A percentile compares a stretch with the other conserved stretches of the same genome.
Conservation (phyloP, 2,329 filamentous ascomycete species). For the Alternaria atra region DNA sequence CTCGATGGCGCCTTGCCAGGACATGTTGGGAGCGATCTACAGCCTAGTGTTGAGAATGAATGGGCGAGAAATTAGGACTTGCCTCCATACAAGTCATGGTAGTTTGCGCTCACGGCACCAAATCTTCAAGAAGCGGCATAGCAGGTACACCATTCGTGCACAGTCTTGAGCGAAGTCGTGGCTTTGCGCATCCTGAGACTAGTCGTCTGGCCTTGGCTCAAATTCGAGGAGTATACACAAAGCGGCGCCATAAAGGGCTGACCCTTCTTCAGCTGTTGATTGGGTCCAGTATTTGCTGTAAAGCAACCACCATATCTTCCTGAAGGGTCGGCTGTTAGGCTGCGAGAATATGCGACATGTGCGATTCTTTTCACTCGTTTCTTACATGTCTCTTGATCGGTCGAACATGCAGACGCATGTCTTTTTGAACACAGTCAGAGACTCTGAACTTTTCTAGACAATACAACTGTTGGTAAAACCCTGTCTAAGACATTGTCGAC, state of each 20-base stretch:
- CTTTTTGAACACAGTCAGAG: neutral
- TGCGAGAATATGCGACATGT: neutral
- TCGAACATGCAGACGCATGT: too few species aligned
- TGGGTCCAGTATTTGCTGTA: neutral
- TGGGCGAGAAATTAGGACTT: slow-evolving; percentile 29
- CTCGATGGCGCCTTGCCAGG: slow-evolving; percentile 30
- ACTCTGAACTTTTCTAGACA: neutral
- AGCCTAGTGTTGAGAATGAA: slow-evolving; percentile 36
- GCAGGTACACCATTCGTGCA: neutral
- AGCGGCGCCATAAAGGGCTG: neutral
- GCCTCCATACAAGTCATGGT: fast-evolving
- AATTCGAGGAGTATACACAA: neutral
- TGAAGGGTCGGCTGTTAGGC: neutral
- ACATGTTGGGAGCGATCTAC: slow-evolving; percentile 25
- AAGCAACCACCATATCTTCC: neutral
- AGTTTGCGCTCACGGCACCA: neutral
- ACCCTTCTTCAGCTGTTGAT: neutral
- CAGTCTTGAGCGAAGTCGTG: neutral
- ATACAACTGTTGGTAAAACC: neutral
- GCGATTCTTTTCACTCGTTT: neutral
- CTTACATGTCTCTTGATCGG: neutral
- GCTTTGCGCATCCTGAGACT: neutral
- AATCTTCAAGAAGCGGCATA: neutral
- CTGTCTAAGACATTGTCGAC: neutral
- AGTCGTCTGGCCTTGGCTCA: neutral